phyloP scores from a whole-genome alignment of 2,329 filamentous ascomycete genomes.

The Colletotrichum chrysophilum region DNA sequence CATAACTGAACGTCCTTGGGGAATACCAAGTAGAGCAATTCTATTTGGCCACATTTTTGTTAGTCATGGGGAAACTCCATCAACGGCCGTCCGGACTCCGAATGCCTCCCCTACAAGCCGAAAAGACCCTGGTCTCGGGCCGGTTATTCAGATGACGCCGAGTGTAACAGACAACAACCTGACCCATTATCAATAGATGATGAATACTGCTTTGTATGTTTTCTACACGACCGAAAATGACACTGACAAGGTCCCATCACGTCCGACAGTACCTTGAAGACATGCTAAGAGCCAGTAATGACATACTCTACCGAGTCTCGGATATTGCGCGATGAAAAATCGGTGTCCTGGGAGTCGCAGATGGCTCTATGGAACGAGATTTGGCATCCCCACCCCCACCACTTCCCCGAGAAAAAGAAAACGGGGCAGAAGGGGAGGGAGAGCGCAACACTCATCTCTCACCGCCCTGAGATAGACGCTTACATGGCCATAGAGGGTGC shows the following conservation, averaged over 20 bases:
- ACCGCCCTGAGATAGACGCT: background rate
- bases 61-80: background rate
- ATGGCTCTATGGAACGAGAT: fast-evolving
- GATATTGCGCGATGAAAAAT: background rate
- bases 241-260: background rate
- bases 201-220: background rate
- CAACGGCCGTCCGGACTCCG: background rate
- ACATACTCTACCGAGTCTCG: fast-evolving
- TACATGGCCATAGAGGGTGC: background rate
- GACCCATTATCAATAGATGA: background rate
- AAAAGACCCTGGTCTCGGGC: background rate
- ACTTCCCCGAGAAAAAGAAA: background rate
- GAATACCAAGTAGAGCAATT: background rate
- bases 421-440: background rate
- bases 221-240: background rate
- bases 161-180: background rate
- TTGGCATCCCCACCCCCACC: background rate
- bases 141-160: fast-evolving
- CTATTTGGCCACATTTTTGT: background rate
- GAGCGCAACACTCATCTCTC: too few relatives aligned
- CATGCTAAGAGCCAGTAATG: background rate
- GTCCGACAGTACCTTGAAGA: background rate
- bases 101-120: fast-evolving
- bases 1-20: background rate
- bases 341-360: fast-evolving